Evolutionary conservation across 164 flowering plant species (phyloP), one percentile per base, ranked within the genome.

Genomic region (Kingdonia uniflora): DNA sequence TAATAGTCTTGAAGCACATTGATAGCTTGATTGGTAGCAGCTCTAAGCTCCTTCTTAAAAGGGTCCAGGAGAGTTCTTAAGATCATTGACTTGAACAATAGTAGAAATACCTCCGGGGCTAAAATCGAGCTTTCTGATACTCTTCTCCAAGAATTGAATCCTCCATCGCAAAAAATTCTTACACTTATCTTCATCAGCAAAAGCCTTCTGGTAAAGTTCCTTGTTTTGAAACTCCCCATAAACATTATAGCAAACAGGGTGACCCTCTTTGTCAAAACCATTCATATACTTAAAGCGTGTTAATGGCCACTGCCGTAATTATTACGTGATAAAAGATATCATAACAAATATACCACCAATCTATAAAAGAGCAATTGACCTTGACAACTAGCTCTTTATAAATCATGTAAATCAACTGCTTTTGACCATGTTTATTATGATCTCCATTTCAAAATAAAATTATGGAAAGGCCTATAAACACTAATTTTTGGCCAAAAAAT

Each of bases 211-310:
- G 37, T 85, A 84, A 54, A 91, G 41, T 45, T 82, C 90, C 80
- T 82, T 91, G 67, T 76, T 69, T 71, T 73, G 74, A 20, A 87
- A 87, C 63, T 79, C 87, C 0, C 98, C 94, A 48, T 69, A 84
- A 2, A 80, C 91, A 49, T 92, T 92, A 76, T 88, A 92, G 56
- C 89, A 80, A 11, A 92, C 95, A 0, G 90, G 87, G 58, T 89
- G 94, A 0, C 91, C 87, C 54, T 92, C 87, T 52, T 66, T 80
- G 40, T 78, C 95, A 16, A 58, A 37, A 1, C 95, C 97, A 15
- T 82, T 70, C 72, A 75, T 76, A 70, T 76, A 92, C 51, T n/a
- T n/a, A n/a, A n/a, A n/a, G n/a, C 8, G 8, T 29, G 8, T 3
- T 8, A 29, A 29, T 29, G 35, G 8, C n/a, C n/a, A n/a, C n/a